Evolutionary conservation across 148 eudicot species (phyloP).

Genomic region (Arbutus unedo): DNA sequence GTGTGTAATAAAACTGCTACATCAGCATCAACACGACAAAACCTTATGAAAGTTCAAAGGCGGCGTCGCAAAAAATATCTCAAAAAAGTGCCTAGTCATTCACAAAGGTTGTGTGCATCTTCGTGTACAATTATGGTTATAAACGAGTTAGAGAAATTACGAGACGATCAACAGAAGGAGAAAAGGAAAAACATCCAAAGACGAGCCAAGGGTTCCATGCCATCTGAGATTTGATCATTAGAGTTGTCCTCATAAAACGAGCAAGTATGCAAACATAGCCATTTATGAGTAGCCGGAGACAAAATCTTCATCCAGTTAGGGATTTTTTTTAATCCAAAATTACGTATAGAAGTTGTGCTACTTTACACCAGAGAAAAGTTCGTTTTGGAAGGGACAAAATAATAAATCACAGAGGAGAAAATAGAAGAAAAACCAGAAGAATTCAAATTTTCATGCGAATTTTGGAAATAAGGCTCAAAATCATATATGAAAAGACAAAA

Average conservation of each 20-base stretch:
- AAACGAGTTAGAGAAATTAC: not conserved
- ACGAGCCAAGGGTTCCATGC: not conserved
- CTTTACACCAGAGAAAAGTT: not conserved
- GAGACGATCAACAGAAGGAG: not conserved
- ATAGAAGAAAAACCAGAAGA: not conserved
- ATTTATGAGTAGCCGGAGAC: not conserved
- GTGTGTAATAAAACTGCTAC: not conserved
- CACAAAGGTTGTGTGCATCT: not conserved
- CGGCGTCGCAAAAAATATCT: not conserved
- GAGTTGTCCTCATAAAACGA: not conserved
- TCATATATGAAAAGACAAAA: not conserved
- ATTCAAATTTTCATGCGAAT: not conserved
- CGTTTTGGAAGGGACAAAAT: not conserved
- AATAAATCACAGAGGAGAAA: not conserved
- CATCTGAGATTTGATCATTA: not conserved
- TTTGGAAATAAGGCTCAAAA: not conserved
- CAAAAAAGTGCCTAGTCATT: not conserved
- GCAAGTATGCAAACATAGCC: not conserved
- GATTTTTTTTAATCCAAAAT: not conserved
- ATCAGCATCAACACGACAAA: not conserved
- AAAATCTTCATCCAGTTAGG: not conserved
- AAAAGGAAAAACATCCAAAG: not conserved
- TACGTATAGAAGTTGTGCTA: not conserved
- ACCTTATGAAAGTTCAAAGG: not conserved
- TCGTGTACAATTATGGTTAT: not conserved